A percentile compares a stretch with the other conserved stretches of the same genome.
phyloP scores from a whole-genome alignment of 371 early-diverging fungal genomes.

The Umbelopsis sp. region DNA sequence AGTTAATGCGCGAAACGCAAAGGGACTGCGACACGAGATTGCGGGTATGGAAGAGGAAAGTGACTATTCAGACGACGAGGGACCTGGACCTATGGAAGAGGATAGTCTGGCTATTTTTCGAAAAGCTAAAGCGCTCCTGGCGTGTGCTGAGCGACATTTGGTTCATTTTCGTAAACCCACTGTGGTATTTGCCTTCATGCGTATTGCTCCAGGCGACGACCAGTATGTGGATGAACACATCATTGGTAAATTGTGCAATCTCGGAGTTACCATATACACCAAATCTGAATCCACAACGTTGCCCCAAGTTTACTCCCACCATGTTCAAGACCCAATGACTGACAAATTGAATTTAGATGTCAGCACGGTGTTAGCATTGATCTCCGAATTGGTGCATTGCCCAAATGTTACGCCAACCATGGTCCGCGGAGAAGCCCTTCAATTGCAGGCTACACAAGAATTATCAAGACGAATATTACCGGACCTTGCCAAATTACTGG shows the following conservation, averaged over 20 bases:
- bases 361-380: slow-evolving; percentile 54
- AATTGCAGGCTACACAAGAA: slow-evolving; percentile 55
- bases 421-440: slow-evolving; percentile 51
- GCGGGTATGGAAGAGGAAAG: slow-evolving; percentile 46
- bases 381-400: slow-evolving; percentile 54
- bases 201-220: slow-evolving; percentile 38
- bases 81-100: slow-evolving; percentile 23
- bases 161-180: slow-evolving; percentile 54
- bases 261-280: slow-evolving; percentile 43
- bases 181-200: slow-evolving; percentile 63
- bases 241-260: slow-evolving; percentile 32
- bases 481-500: slow-evolving; percentile 35
- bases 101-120: slow-evolving; percentile 48
- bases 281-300: slow-evolving; percentile 3
- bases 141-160: slow-evolving; percentile 50
- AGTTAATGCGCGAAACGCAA: slow-evolving; percentile 55
- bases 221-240: slow-evolving; percentile 41
- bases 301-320: not conserved
- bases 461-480: slow-evolving; percentile 41
- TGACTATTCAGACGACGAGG: slow-evolving; percentile 16
- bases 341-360: slow-evolving; percentile 56
- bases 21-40: slow-evolving; percentile 52
- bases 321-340: slow-evolving; percentile 21
- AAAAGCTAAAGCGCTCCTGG: slow-evolving; percentile 49
- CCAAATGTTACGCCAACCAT: slow-evolving; percentile 27